Percentiles rank a stretch among this genome's conserved stretches.
These are phyloP conservation scores for Metarhizium album DNA, from an alignment of 2,329 filamentous ascomycete genomes.

Conservation along the genomic window DNA sequence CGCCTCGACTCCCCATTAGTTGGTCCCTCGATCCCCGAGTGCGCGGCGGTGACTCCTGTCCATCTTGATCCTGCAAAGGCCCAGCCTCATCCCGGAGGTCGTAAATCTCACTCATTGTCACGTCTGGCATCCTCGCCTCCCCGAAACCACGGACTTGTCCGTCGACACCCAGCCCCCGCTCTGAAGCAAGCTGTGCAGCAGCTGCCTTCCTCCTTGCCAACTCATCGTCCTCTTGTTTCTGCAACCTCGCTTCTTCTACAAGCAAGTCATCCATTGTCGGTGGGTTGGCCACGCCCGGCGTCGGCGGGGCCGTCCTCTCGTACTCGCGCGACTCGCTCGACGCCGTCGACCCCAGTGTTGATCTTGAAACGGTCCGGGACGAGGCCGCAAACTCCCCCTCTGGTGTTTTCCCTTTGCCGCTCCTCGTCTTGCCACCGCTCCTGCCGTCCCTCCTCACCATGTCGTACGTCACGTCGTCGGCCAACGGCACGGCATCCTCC, in stretches of 20 bases:
- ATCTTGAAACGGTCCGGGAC: constrained; percentile 46
- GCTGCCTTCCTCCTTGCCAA: constrained; percentile 41
- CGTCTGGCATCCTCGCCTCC: constrained; percentile 15
- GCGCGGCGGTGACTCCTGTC: background rate
- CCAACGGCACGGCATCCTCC: constrained; percentile 84
- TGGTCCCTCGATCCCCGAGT: constrained; percentile 2
- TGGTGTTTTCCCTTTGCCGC: constrained; percentile 48
- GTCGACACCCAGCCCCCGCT: constrained; percentile 31
- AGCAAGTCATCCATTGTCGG: constrained; percentile 41
- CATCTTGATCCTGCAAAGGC: background rate
- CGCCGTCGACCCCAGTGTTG: constrained; percentile 39
- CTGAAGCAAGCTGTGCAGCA: constrained; percentile 38
- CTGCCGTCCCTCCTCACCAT: constrained; percentile 68
- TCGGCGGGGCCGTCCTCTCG: constrained; percentile 17
- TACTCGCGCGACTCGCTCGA: constrained; percentile 22
- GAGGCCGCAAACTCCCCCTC: constrained; percentile 25
- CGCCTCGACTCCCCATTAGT: background rate
- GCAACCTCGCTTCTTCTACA: constrained; percentile 40
- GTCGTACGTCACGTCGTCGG: constrained; percentile 83
- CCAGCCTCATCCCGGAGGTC: background rate
- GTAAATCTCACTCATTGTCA: constrained; percentile 21
- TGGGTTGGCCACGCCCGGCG: constrained; percentile 26
- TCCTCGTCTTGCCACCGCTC: constrained; percentile 46
- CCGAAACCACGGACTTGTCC: constrained; percentile 5
- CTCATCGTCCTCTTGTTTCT: constrained; percentile 41